These are phyloP conservation scores for Malassezia slooffiae DNA, from an alignment of 1,284 basidiomycete species.

Conservation along the genomic window DNA sequence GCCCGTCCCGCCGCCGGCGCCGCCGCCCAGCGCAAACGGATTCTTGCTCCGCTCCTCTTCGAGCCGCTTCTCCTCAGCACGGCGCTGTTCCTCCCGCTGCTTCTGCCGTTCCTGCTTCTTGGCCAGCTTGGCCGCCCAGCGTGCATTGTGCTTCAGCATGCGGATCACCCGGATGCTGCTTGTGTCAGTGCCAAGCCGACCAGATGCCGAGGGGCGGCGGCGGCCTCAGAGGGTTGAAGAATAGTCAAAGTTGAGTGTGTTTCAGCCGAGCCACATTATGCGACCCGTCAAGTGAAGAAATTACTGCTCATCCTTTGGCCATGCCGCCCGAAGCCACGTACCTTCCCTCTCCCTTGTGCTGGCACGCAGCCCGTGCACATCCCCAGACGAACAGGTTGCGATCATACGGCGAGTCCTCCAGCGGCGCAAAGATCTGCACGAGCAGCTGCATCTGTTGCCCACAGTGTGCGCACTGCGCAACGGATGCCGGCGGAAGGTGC, in stretches of 20 bases:
- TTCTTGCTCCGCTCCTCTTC: constrained; percentile 16
- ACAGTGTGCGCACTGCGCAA: constrained; percentile 27
- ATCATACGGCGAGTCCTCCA: constrained; percentile 39
- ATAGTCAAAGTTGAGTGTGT: constrained; percentile 43
- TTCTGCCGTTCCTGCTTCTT: constrained; percentile 22
- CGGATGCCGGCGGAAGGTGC: constrained; percentile 19
- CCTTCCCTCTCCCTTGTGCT: constrained; percentile 30
- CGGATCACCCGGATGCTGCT: constrained; percentile 38
- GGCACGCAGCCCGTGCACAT: constrained; percentile 33
- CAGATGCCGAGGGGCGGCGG: neutral
- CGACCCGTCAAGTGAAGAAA: constrained; percentile 47
- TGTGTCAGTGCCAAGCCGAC: no score
- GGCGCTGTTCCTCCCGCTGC: constrained; percentile 16
- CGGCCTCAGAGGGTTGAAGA: constrained; percentile 9
- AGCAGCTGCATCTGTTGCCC: constrained; percentile 40
- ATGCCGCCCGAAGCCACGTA: constrained; percentile 31
- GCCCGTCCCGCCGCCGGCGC: constrained; percentile 14
- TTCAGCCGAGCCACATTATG: constrained; percentile 29
- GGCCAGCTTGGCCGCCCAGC: constrained; percentile 44
- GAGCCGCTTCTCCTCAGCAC: constrained; percentile 17
- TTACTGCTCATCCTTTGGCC: constrained; percentile 42
- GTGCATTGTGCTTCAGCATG: constrained; percentile 35
- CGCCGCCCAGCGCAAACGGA: constrained; percentile 8
- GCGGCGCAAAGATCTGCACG: constrained; percentile 44
- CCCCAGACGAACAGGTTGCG: constrained; percentile 43